Conservation (phyloP, 1,284 basidiomycete species). For the Ustilago xerochloae region DNA sequence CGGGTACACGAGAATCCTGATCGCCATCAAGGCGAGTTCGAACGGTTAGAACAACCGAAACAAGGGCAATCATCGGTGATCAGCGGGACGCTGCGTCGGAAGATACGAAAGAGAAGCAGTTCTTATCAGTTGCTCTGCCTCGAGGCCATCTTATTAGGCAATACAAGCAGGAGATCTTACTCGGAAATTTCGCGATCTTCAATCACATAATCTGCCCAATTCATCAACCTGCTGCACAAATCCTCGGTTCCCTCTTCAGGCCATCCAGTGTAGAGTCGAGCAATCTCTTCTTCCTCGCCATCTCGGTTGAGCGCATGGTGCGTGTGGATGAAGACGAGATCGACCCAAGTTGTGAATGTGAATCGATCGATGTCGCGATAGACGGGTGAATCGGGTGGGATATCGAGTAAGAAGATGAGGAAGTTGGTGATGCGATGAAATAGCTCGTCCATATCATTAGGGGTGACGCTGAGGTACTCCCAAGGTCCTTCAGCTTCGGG, state of each 20-base stretch:
- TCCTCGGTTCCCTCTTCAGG: neutral
- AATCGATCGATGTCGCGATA: neutral
- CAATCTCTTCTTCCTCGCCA: neutral
- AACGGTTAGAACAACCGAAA: too few relatives aligned
- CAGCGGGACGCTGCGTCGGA: neutral
- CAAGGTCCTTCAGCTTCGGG: conserved; percentile 1
- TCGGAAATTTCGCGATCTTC: neutral
- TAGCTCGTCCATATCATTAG: conserved; percentile 3
- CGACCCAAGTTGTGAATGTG: neutral
- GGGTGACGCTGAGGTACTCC: neutral
- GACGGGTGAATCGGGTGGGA: neutral
- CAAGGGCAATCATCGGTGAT: neutral
- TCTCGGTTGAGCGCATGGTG: neutral
- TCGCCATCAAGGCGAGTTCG: neutral
- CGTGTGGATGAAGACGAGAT: neutral
- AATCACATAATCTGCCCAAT: neutral
- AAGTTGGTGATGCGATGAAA: conserved; percentile 14
- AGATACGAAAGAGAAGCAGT: neutral
- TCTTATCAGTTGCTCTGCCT: too few relatives aligned
- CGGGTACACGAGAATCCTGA: neutral
- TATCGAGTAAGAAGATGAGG: neutral
- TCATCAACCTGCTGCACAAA: neutral
- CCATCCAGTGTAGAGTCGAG: neutral
- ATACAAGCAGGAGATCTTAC: neutral
- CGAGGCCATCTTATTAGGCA: too few relatives aligned